Base-by-base conservation (phyloP, 257 asterid species). In the Linaria vulgaris region DNA sequence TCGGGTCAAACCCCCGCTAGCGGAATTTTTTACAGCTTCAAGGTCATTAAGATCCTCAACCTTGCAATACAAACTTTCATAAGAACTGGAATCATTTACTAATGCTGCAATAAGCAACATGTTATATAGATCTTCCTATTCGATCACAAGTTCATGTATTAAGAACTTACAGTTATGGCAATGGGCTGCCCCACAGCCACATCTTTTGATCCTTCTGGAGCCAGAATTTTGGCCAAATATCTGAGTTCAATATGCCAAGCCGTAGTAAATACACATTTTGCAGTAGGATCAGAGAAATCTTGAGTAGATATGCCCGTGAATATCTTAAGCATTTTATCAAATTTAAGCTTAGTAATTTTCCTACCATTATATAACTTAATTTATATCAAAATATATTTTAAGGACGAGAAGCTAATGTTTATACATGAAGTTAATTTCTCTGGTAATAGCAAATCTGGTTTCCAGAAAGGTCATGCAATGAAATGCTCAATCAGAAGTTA, bases 131-230 rank as follows among this genome's bases (percentile, higher is more conserved):
- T 20, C 12, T 34, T 27, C 34, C 34, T 27, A 27, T 27, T 3
- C 25, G 52, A 44, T 7, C 71, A 68, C 6, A 6, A 63, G 55
- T 74, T 59, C 60, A 72, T 0, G 21, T 45, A 69, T 30, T 64
- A 68, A 56, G 45, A 71, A 77, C 92, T 80, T 75, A 94, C 99
- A 55, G 97, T 90, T 69, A 94, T 81, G 66, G 89, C 95, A 82
- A 90, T 90, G 43, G 95, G 95, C 78, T 76, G 92, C 60, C 99
- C 99, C 67, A 90, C 99, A 63, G 89, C 84, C 56, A 94, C 95
- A 47, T 88, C 97, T 70, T 79, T 88, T 72, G 99, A 84, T 68
- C 99, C 97, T 72, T 88, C 99, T 59, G 96, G 95, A 61, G 83
- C 95, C 79, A 94, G 59, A 70, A 90, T 85, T 79, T 84, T 94